Conservation (phyloP, 2,329 filamentous ascomycete species). For the Hypoxylon sp. region DNA sequence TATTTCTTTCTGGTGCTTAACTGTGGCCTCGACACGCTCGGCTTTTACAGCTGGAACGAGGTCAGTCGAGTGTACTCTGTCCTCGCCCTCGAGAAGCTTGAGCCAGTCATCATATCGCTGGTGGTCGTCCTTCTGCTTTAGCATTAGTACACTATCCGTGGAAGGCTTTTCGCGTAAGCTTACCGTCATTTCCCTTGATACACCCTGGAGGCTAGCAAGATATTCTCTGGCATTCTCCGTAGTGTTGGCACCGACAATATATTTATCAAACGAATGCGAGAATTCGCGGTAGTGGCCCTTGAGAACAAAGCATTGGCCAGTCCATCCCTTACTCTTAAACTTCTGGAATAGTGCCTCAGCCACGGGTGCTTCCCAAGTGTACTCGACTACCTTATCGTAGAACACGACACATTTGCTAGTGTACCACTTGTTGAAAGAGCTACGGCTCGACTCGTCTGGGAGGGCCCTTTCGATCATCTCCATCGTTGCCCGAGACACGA, state of each 20-base stretch:
- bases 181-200: slow-evolving; percentile 53
- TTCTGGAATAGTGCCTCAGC: slow-evolving; percentile 61
- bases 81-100: slow-evolving; percentile 58
- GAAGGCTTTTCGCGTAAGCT: slow-evolving; percentile 26
- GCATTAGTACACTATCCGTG: slow-evolving; percentile 13
- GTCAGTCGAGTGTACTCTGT: slow-evolving; percentile 55
- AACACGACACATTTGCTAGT: slow-evolving; percentile 64
- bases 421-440: slow-evolving; percentile 61
- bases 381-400: slow-evolving; percentile 65
- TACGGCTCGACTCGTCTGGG: slow-evolving; percentile 61
- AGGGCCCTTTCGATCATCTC: slow-evolving; percentile 66
- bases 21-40: slow-evolving; percentile 58
- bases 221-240: slow-evolving; percentile 57
- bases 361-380: slow-evolving; percentile 63
- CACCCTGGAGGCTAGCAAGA: slow-evolving; percentile 55
- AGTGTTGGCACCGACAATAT: slow-evolving; percentile 61
- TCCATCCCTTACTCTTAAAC: slow-evolving; percentile 62
- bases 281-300: slow-evolving; percentile 70
- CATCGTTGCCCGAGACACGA: slow-evolving; percentile 61
- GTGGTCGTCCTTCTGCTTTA: slow-evolving; percentile 49
- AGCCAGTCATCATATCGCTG: slow-evolving; percentile 61
- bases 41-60: slow-evolving; percentile 55
- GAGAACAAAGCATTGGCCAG: slow-evolving; percentile 65
- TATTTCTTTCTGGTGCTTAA: slow-evolving; percentile 61
- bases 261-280: slow-evolving; percentile 64